Conservation (phyloP, 176 grass and related monocot species). For the Lolium perenne region DNA sequence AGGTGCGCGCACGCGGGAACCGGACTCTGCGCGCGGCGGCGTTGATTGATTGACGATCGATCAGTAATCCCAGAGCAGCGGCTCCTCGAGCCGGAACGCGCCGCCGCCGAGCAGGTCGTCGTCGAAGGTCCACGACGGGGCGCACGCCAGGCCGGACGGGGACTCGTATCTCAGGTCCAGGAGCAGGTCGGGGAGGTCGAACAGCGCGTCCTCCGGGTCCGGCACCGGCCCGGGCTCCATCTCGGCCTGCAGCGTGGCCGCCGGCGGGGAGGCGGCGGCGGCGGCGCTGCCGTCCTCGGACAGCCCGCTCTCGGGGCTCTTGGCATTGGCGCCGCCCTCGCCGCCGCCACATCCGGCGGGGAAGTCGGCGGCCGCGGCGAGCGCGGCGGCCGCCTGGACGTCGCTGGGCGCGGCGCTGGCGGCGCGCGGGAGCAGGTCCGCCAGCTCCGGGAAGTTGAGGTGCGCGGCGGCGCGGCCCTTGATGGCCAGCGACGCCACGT, state of each 20-base stretch:
- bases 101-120: conserved; percentile 43
- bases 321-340: conserved; percentile 43
- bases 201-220: conserved; percentile 59
- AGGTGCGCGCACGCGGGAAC: conserved; percentile 36
- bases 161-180: conserved; percentile 77
- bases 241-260: background rate
- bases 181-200: conserved; percentile 88
- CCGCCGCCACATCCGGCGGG: background rate
- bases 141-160: conserved; percentile 42
- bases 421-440: conserved; percentile 59
- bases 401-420: conserved; percentile 53
- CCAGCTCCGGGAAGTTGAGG: conserved; percentile 67
- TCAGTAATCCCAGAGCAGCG: conserved; percentile 81
- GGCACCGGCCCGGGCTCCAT: conserved; percentile 22
- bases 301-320: conserved; percentile 35
- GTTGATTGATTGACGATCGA: background rate
- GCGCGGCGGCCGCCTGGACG: conserved; percentile 61
- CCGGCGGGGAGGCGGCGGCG: background rate
- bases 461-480: conserved; percentile 52
- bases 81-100: conserved; percentile 75
- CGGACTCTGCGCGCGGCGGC: background rate
- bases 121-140: conserved; percentile 54
- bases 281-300: conserved; percentile 19
- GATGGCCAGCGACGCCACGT: conserved; percentile 77
- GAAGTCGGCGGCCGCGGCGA: conserved; percentile 50